Evolutionary conservation across 805 yeast genomes (phyloP).

Genomic region (Barnettozyma sucrosica): DNA sequence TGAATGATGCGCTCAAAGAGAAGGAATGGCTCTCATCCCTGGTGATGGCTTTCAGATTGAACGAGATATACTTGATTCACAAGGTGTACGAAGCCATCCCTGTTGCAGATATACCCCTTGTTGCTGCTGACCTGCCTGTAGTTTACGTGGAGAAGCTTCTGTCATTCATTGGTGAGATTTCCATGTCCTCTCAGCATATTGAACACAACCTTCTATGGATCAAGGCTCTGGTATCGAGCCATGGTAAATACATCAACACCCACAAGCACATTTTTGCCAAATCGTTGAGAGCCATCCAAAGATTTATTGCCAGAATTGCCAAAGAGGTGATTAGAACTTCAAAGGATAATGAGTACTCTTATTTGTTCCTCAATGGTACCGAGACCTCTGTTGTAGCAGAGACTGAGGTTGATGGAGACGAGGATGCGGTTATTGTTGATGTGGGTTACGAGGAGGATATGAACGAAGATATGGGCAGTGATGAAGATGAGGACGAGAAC

Average conservation of each 20-base stretch:
- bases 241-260: slow-evolving; percentile 67
- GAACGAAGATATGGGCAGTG: slow-evolving; percentile 8
- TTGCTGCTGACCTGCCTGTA: slow-evolving; percentile 65
- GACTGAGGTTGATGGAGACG: slow-evolving; percentile 9
- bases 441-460: slow-evolving; percentile 5
- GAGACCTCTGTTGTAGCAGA: slow-evolving; percentile 12
- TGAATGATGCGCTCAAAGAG: slow-evolving; percentile 52
- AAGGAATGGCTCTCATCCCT: slow-evolving; percentile 64
- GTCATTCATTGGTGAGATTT: slow-evolving; percentile 60
- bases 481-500: slow-evolving; percentile 18
- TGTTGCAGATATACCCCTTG: slow-evolving; percentile 58
- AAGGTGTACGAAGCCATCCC: slow-evolving; percentile 72
- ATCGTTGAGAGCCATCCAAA: slow-evolving; percentile 61
- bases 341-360: slow-evolving; percentile 48
- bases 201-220: slow-evolving; percentile 86
- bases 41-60: slow-evolving; percentile 90
- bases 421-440: slow-evolving; percentile 10
- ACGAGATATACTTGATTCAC: slow-evolving; percentile 70
- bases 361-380: slow-evolving; percentile 40
- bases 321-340: slow-evolving; percentile 61
- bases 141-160: slow-evolving; percentile 69
- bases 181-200: slow-evolving; percentile 70
- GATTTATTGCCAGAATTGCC: slow-evolving; percentile 68
- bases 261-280: slow-evolving; percentile 60
- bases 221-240: slow-evolving; percentile 56